Conservation (phyloP, 805 yeast genomes). For the Vanderwaltozyma polyspora region DNA sequence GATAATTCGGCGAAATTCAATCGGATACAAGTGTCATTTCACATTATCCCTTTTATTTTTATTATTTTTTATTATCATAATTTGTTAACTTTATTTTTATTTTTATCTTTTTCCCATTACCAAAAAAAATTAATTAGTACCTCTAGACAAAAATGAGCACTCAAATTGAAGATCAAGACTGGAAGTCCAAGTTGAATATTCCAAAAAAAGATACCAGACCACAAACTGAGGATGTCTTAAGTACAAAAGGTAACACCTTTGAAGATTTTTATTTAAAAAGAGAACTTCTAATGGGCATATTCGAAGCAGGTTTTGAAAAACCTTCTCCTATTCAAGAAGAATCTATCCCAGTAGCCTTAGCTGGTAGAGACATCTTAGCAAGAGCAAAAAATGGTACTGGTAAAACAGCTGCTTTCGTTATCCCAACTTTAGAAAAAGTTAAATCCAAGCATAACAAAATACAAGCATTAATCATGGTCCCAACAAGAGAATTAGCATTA, state of each 20-base stretch:
- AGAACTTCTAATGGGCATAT: constrained; percentile 93
- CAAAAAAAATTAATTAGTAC: too few species aligned
- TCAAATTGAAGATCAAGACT: constrained; percentile 37
- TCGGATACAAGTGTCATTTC: too few species aligned
- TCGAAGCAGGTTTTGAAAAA: constrained; percentile 96
- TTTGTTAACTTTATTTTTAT: too few species aligned
- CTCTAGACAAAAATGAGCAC: too few species aligned
- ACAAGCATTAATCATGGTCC: constrained; percentile 88
- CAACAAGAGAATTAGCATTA: constrained; percentile 94
- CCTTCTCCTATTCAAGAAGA: constrained; percentile 98
- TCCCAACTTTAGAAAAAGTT: constrained; percentile 82
- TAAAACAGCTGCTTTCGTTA: constrained; percentile 93
- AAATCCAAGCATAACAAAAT: constrained; percentile 76
- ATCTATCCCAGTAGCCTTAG: constrained; percentile 86
- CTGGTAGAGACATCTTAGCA: constrained; percentile 92
- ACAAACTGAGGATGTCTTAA: constrained; percentile 91
- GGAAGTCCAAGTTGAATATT: constrained; percentile 66
- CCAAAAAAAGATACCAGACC: constrained; percentile 88
- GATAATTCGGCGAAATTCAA: too few species aligned
- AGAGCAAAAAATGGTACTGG: constrained; percentile 99
- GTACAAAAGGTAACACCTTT: constrained; percentile 80
- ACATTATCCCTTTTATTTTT: too few species aligned
- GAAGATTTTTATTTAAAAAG: constrained; percentile 89
- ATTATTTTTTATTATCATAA: too few species aligned
- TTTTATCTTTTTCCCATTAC: too few species aligned